These are phyloP conservation scores for Atkinsonella hypoxylon DNA, from an alignment of 2,329 filamentous ascomycete species.

Conservation along the genomic window DNA sequence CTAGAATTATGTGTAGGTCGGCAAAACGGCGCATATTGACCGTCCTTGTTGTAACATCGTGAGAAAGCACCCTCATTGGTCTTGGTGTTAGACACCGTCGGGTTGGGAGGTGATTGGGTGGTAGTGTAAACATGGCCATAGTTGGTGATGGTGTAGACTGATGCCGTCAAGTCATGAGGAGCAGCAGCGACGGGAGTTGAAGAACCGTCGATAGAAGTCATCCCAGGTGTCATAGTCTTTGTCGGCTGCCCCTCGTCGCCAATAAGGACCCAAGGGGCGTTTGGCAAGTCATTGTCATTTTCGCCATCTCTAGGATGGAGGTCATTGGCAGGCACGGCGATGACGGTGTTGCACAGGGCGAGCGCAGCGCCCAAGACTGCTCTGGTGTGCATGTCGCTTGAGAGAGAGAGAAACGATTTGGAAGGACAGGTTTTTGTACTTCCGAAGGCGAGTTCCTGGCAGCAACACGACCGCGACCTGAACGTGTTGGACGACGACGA, in stretches of 20 bases:
- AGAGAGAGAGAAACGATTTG: not conserved
- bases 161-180: conserved; percentile 35
- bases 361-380: conserved; percentile 16
- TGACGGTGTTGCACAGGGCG: conserved; percentile 14
- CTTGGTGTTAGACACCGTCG: conserved; percentile 27
- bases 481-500: not conserved
- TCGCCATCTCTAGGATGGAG: conserved; percentile 10
- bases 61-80: conserved; percentile 36
- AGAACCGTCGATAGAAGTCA: conserved; percentile 34
- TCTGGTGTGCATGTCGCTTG: conserved; percentile 19
- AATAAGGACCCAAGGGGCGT: conserved; percentile 39
- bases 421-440: not conserved
- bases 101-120: conserved; percentile 31
- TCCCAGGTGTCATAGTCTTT: conserved; percentile 36
- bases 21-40: conserved; percentile 39
- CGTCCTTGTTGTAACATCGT: conserved; percentile 36
- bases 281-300: conserved; percentile 10
- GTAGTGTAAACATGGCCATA: conserved; percentile 27
- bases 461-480: no score
- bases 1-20: conserved; percentile 30
- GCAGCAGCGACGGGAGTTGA: conserved; percentile 25
- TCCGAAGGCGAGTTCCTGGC: not conserved
- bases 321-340: conserved; percentile 17
- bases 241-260: conserved; percentile 31
- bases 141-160: conserved; percentile 25